Base-by-base conservation (phyloP, 495 filamentous ascomycete genomes). In the Aspergillus campestris region DNA sequence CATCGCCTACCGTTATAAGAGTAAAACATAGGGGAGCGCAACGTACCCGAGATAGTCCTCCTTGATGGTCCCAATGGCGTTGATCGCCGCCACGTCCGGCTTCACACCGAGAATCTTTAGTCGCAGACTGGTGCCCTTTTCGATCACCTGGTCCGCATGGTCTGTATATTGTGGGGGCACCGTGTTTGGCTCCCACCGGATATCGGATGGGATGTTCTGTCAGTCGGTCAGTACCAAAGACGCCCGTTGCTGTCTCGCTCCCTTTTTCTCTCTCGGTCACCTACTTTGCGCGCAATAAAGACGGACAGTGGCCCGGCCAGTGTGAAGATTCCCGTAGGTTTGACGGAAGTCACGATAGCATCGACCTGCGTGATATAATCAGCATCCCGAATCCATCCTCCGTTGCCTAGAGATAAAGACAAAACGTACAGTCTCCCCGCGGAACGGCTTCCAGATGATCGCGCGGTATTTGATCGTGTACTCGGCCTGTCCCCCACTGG, bases 401-500 rank as follows among this genome's bases (percentile, higher is more conserved):
- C 24, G 18, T n/a, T 29, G 29, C 35, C 40, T 30, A n/a, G n/a
- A n/a, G n/a, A 14, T 15, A 28, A 1, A 24, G 3, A 31, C 40
- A 40, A 32, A 38, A 71, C 84, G 60, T 77, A 95, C 92, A 49
- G 89, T 90, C 73, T 99, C 92, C 48, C 89, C 89, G 58, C 88
- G 87, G 74, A 96, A 99, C 8, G 92, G 92, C 56, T 88, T 77
- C 89, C 90, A 99, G 38, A 99, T 90, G 34, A 99, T 88, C 31
- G 92, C 92, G 40, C 89, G 85, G 59, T 95, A 99, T 52, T 83
- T 81, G 35, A 97, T 86, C 0, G 86, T 95, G 65, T 95, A 99
- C 62, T 96, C 88, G 14, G 94, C 92, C 40, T 89, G 70, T 11
- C 88, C 92, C 48, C 80, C 89, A 4, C 88, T 84, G 0, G 92